phyloP scores from a whole-genome alignment of 2,329 filamentous ascomycete genomes.

The Microascus cirrosus region DNA sequence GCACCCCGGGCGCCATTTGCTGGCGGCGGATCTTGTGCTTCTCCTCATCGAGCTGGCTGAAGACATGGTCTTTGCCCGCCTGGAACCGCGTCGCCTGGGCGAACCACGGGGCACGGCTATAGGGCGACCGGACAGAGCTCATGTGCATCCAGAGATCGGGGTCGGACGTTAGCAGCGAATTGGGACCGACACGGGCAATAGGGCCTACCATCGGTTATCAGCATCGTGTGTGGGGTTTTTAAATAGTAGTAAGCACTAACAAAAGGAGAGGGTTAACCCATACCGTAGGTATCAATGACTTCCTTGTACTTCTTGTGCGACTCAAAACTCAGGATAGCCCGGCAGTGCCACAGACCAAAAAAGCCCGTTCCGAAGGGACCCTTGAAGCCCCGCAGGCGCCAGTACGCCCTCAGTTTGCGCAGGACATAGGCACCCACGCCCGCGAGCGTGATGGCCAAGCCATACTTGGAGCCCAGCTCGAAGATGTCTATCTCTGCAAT shows the following conservation, averaged over 20 bases:
- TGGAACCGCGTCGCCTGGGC: conserved; percentile 35
- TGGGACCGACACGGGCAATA: conserved; percentile 29
- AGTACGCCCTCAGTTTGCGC: conserved; percentile 16
- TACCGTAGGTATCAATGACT: conserved; percentile 21
- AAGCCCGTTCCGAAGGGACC: conserved; percentile 24
- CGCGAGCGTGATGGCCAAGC: background rate
- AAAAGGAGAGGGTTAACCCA: conserved; percentile 5
- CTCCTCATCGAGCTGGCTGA: conserved; percentile 35
- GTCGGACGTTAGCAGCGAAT: conserved; percentile 27
- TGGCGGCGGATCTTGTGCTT: conserved; percentile 27
- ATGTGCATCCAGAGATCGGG: conserved; percentile 24
- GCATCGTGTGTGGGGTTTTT: too few relatives aligned
- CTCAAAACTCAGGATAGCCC: conserved; percentile 17
- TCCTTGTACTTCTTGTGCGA: conserved; percentile 24
- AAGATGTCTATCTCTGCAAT: background rate
- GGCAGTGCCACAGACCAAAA: conserved; percentile 26
- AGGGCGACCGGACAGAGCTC: conserved; percentile 22
- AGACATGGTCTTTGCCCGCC: conserved; percentile 39
- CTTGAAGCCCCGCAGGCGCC: conserved; percentile 24
- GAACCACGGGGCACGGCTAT: conserved; percentile 20
- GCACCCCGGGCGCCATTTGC: conserved; percentile 39
- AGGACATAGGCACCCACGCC: conserved; percentile 4
- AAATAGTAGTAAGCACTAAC: conserved; percentile 10
- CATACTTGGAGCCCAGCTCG: background rate
- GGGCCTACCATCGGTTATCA: conserved; percentile 14